Evolutionary conservation across 768 basidiomycete genomes (phyloP), one percentile per base, ranked within the genome.

Genomic region (Amanita pallidorosea): DNA sequence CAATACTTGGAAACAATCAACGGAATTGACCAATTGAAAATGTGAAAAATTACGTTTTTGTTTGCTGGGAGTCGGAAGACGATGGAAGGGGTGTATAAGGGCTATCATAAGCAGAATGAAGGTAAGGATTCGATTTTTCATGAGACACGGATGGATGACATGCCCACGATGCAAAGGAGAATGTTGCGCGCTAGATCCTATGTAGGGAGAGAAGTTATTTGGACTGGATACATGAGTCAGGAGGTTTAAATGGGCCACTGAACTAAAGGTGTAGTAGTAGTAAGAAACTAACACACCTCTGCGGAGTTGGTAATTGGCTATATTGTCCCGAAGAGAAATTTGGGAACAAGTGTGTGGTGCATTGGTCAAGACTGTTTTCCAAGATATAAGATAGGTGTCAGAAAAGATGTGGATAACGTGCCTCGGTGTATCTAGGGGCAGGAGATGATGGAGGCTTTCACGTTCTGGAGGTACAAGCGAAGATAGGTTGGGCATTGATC

Each of bases 291-390:
- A 36, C 60, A 54, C 34, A 63, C 65, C 65, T 65, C 47, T 68
- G 68, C 18, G 69, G 69, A 18, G 69, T 70, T 25, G 68, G 68
- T 33, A 70, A 57, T 48, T 69, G 68, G 33, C 54, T 63, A 52
- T 60, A 63, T 34, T 57, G 61, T 33, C 57, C 61, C 13, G 60
- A 45, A 15, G 61, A 52, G 49, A 61, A 63, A 12, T 63, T 47
- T 6, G 63, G 51, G 3, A 58, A 43, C 1, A 59, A 51, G 5
- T 47, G 40, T 44, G 59, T 58, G 25, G 47, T 31, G 23, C 51
- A 55, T 36, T 55, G 52, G 43, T 43, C 51, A 5, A 54, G 45
- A 45, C 57, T 63, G 52, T 15, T 44, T 33, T 47, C 22, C 42
- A 9, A 53, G 48, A 33, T 41, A n/a, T 40, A 35, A 49, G 38